phyloP scores from a whole-genome alignment of 2,329 filamentous ascomycete species.

The Domatiomyces globalis region DNA sequence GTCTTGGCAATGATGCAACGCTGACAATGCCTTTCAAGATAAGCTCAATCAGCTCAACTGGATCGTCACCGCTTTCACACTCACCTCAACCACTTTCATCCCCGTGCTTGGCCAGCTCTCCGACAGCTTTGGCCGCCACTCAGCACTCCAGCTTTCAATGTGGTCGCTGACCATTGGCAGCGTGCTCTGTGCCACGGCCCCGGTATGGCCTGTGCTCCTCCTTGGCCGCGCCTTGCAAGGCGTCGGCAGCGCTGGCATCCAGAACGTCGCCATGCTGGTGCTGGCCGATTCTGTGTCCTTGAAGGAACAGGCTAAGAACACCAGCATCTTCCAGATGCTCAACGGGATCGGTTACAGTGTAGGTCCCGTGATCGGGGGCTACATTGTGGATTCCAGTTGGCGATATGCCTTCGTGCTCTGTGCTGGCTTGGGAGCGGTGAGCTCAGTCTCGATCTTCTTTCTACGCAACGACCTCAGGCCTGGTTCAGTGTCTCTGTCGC shows the following conservation, averaged over 20 bases:
- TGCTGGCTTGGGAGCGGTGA: constrained; percentile 8
- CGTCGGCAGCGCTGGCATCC: constrained; percentile 39
- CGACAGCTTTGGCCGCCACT: constrained; percentile 39
- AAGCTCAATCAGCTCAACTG: constrained; percentile 31
- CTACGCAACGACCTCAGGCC: constrained; percentile 44
- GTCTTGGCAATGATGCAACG: neutral
- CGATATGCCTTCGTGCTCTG: constrained; percentile 45
- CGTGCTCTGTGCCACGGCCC: constrained; percentile 36
- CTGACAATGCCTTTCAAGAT: constrained; percentile 42
- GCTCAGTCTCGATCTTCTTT: constrained; percentile 34
- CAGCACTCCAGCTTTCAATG: constrained; percentile 41
- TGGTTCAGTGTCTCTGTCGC: constrained; percentile 23
- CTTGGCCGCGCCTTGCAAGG: constrained; percentile 39
- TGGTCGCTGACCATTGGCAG: constrained; percentile 43
- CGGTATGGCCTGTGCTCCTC: constrained; percentile 36
- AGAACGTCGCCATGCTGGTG: constrained; percentile 42
- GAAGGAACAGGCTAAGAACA: constrained; percentile 48
- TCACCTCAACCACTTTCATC: constrained; percentile 45
- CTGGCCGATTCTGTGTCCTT: constrained; percentile 35
- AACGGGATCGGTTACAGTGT: constrained; percentile 46
- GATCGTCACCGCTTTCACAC: constrained; percentile 52
- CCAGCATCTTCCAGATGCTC: constrained; percentile 47
- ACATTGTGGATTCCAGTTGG: constrained; percentile 42
- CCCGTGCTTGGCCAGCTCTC: constrained; percentile 39
- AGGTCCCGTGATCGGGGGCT: constrained; percentile 48